Conservation (phyloP, 129 eudicot genomes). For the Flaveria linearis region DNA sequence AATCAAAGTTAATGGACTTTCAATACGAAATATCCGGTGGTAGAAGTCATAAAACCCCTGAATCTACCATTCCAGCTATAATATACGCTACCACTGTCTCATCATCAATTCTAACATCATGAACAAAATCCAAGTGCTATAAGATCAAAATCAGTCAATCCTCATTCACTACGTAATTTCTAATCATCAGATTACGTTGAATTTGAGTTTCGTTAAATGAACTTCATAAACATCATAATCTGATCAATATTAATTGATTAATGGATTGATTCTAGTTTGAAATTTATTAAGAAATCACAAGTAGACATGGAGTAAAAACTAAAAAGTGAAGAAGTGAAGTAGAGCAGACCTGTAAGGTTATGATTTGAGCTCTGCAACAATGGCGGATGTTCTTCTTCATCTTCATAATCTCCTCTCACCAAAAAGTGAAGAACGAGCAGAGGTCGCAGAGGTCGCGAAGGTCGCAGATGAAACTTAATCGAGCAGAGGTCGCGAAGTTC, state of each 20-base stretch:
- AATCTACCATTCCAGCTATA: too few relatives aligned
- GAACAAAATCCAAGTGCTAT: not conserved
- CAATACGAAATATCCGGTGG: too few relatives aligned
- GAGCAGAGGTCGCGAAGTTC: too few relatives aligned
- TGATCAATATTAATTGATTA: not conserved
- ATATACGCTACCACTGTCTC: too few relatives aligned
- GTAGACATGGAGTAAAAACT: not conserved
- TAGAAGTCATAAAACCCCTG: too few relatives aligned
- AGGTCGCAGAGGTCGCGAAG: too few relatives aligned
- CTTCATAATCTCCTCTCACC: slow-evolving; percentile 21
- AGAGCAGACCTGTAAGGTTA: slow-evolving; percentile 25
- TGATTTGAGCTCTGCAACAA: slow-evolving; percentile 31
- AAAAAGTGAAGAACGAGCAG: too few relatives aligned
- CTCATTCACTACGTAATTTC: not conserved
- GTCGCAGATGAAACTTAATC: too few relatives aligned
- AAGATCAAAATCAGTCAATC: not conserved
- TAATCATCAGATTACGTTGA: not conserved
- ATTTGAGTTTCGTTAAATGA: not conserved
- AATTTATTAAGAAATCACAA: not conserved
- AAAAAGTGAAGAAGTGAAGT: not conserved
- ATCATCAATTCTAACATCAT: not conserved
- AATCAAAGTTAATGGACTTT: too few relatives aligned
- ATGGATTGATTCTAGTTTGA: not conserved
- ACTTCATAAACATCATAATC: not conserved
- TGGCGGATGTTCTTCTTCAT: slow-evolving; percentile 27